A percentile compares a stretch with the other conserved stretches of the same genome.
Evolutionary conservation across 2,329 filamentous ascomycete species (phyloP).

Genomic region (Anthostomella pinea): DNA sequence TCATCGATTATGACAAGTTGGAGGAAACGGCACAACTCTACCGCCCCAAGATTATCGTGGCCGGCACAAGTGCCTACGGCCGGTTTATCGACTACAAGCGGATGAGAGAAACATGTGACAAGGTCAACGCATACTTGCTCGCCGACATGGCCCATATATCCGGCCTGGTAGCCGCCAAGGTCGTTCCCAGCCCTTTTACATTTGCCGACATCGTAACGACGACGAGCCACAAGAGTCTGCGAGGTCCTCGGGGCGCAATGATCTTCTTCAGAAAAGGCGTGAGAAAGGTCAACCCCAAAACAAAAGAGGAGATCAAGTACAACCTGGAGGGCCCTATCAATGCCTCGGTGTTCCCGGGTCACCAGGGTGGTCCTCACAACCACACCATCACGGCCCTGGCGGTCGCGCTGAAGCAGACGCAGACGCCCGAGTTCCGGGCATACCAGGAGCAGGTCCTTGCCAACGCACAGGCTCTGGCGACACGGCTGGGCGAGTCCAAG

Average conservation of each 20-base stretch:
- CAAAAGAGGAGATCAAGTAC: constrained; percentile 80
- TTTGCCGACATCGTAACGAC: constrained; percentile 95
- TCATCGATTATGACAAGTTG: constrained; percentile 92
- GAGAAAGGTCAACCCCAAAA: constrained; percentile 77
- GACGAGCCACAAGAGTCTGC: constrained; percentile 95
- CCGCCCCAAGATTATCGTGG: constrained; percentile 92
- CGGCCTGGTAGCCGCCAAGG: constrained; percentile 86
- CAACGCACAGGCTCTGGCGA: constrained; percentile 86
- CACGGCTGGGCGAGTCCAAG: constrained; percentile 62
- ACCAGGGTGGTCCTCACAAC: constrained; percentile 97
- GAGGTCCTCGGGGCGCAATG: constrained; percentile 92
- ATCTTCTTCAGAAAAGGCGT: constrained; percentile 98
- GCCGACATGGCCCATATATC: constrained; percentile 98
- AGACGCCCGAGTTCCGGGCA: constrained; percentile 81
- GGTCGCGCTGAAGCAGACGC: constrained; percentile 91
- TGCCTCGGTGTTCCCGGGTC: constrained; percentile 92
- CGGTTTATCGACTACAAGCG: constrained; percentile 91
- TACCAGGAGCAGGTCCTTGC: constrained; percentile 89
- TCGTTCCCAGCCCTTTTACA: constrained; percentile 84
- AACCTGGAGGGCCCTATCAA: constrained; percentile 94
- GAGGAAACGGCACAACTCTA: constrained; percentile 86
- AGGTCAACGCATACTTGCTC: constrained; percentile 86
- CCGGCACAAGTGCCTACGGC: constrained; percentile 93
- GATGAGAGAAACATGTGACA: constrained; percentile 88
- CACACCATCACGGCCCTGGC: constrained; percentile 96